phyloP scores from a whole-genome alignment of 176 grass and related monocot genomes.

The Aegilops tauschii region DNA sequence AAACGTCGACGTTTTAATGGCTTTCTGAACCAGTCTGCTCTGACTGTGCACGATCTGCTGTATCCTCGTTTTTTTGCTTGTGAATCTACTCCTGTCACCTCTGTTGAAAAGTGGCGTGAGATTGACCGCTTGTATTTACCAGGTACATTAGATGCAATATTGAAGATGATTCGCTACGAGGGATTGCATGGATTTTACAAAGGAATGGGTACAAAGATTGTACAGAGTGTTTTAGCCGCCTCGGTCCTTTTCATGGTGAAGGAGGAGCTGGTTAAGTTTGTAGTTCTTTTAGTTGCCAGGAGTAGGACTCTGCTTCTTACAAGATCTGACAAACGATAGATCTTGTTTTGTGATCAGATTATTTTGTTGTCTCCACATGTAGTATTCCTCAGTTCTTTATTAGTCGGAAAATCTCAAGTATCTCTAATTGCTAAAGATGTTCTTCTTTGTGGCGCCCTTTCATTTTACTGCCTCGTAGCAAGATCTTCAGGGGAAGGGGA shows the following conservation, averaged over 20 bases:
- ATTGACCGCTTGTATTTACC: not conserved
- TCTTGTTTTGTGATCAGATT: not conserved
- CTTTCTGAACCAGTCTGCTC: not conserved
- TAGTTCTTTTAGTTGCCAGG: conserved; percentile 60
- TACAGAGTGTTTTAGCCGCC: conserved; percentile 94
- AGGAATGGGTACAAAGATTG: conserved; percentile 99
- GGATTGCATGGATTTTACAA: conserved; percentile 86
- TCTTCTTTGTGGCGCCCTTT: not conserved
- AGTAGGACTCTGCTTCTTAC: conserved; percentile 54
- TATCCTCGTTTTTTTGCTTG: not conserved
- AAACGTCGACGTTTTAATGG: not conserved
- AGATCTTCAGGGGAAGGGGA: too few species aligned
- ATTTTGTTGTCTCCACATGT: not conserved
- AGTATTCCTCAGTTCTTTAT: conserved; percentile 12
- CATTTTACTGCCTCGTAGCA: not conserved
- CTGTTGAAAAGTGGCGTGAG: not conserved
- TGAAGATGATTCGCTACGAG: conserved; percentile 93
- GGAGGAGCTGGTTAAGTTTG: conserved; percentile 88
- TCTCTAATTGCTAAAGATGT: not conserved
- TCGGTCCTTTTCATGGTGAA: conserved; percentile 98
- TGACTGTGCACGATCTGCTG: not conserved
- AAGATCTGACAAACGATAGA: conserved; percentile 38
- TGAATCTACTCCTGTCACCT: not conserved
- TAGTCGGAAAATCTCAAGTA: not conserved
- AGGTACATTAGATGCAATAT: conserved; percentile 94